Conservation (phyloP, 2,329 filamentous ascomycete species). For the Ceratocystis variospora region DNA sequence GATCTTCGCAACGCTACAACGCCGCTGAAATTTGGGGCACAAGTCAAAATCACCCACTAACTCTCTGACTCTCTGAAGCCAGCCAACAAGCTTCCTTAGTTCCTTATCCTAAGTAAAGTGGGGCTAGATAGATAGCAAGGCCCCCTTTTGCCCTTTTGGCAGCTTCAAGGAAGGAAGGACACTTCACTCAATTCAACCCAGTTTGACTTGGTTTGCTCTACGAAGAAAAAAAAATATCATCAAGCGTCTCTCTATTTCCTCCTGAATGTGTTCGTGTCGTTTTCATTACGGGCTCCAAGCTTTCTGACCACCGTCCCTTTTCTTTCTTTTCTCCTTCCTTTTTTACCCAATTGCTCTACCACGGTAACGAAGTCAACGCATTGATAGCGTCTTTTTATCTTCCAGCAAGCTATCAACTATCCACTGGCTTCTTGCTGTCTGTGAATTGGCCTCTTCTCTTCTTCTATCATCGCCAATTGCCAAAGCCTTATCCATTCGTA, state of each 20-base stretch:
- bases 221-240: slow-evolving; percentile 11
- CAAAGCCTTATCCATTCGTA: neutral
- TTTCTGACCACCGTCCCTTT: slow-evolving; percentile 7
- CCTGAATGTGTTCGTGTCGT: slow-evolving; percentile 17
- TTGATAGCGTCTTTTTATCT: slow-evolving; percentile 3
- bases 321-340: slow-evolving; percentile 4
- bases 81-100: neutral
- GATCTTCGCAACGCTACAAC: neutral
- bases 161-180: slow-evolving; percentile 10
- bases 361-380: slow-evolving; percentile 6
- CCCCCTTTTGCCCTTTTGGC: slow-evolving; percentile 14
- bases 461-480: neutral
- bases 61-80: neutral
- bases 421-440: neutral
- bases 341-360: slow-evolving; percentile 4
- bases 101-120: slow-evolving; percentile 10
- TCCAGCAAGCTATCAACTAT: neutral
- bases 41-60: neutral
- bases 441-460: slow-evolving; percentile 8
- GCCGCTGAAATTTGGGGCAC: neutral
- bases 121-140: slow-evolving; percentile 5
- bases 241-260: slow-evolving; percentile 7
- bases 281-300: slow-evolving; percentile 13
- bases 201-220: slow-evolving; percentile 2
- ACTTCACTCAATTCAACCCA: slow-evolving; percentile 15